Base-by-base conservation (phyloP, 2,329 filamentous ascomycete species). In the Talaromyces albobiverticillius region DNA sequence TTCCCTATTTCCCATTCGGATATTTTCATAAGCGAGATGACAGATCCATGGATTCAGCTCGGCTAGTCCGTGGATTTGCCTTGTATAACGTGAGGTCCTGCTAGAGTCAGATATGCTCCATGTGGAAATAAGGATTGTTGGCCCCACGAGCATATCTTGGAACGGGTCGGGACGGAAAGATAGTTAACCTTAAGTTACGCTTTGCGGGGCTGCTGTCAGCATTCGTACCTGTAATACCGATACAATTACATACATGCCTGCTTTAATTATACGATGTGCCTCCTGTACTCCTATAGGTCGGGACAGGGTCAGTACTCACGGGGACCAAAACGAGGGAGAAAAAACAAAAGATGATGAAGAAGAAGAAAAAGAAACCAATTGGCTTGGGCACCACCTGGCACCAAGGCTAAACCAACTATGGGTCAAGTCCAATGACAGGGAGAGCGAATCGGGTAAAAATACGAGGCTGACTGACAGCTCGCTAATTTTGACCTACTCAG, bases 401-500 rank as follows among this genome's bases (percentile, higher is more conserved):
- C n/a, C n/a, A n/a, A n/a, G n/a, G n/a, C n/a, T n/a, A n/a, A 36
- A 16, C 32, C 34, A 36, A 5, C 13, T 36, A 40, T 20, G 36
- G n/a, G 18, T 6, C 16, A 20, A 6, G 26, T 29, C 26, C n/a
- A 38, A 38, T n/a, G 18, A n/a, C 34, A 20, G 8, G 10, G 36
- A 16, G 8, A 40, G 36, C 36, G 36, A 40, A 40, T 40, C 16
- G 36, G n/a, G 36, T 40, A 40, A 18, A 11, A 40, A 40, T 40
- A 40, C 36, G 36, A 40, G 36, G 36, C 36, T 40, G 36, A 22
- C 16, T 16, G 16, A 29, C 50, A n/a, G 53, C 53, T 55, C 53
- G 53, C 53, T 55, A 55, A 48, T 50, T 55, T 55, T 51, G 53
- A 41, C 53, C 46, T 34, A 46, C 40, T 52, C 50, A 51, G 49